Evolutionary conservation across 2,329 filamentous ascomycete species (phyloP), one percentile per base, ranked within the genome.

Genomic region (Meredithiella fracta): DNA sequence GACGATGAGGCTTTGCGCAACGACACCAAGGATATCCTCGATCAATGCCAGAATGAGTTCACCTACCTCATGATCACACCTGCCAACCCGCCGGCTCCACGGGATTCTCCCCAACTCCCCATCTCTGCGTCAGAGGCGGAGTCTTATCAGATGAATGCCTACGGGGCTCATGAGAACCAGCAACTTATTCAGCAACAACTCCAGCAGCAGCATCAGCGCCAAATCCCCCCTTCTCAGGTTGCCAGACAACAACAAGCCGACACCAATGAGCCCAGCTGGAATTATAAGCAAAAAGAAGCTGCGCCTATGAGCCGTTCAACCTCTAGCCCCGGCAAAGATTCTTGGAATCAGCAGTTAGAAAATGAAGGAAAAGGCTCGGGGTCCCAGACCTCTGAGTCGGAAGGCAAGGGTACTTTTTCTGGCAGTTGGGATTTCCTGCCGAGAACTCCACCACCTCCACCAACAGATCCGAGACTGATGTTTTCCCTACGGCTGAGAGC

Each of bases 351-450:
- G 29, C 42, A 55, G 9, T 20, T 4, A 14, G 40, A n/a, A 44
- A 22, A 22, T 22, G 40, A 22, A 44, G 23, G 8, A 22, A 50
- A 38, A 44, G 47, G 38, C 14, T 38, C 17, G 7, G n/a, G 6
- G 11, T 37, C 44, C 15, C 37, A 44, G 29, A 25, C 9, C 40
- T 8, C 50, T 34, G 26, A 55, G 15, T 7, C 26, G 23, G 60
- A 61, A 11, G 59, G 53, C 15, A 60, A 58, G 17, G 22, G 52
- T 0, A 38, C 23, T 2, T 81, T 85, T 3, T 81, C 76, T 0
- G 90, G 95, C 64, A 86, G 79, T 7, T 98, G 92, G 92, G 90
- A 94, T 64, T 98, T 62, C 87, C 91, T 55, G 89, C 96, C 58
- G 76, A 80, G 7, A 72, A 75, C n/a, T 79, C 78, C 0, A 83